Evolutionary conservation across 371 early-diverging fungal genomes (phyloP).

Genomic region (Haplosporangium sp.): DNA sequence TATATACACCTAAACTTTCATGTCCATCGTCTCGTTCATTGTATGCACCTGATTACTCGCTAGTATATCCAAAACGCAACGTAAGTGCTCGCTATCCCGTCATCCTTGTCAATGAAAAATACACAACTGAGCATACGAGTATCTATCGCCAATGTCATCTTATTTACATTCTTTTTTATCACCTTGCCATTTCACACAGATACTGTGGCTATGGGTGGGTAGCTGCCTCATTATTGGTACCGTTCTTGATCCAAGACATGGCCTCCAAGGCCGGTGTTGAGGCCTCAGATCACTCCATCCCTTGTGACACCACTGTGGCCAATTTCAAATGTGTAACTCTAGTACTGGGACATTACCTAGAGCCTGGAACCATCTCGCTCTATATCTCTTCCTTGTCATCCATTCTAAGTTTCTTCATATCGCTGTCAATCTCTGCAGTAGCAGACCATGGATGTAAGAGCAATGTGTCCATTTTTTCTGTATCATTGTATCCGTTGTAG

Average conservation of each 20-base stretch:
- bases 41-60: neutral
- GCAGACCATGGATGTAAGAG: slow-evolving; percentile 53
- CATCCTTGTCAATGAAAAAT: too few relatives aligned
- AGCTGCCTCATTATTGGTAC: slow-evolving; percentile 14
- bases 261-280: slow-evolving; percentile 35
- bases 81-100: slow-evolving; percentile 9
- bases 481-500: neutral
- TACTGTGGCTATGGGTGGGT: slow-evolving; percentile 45
- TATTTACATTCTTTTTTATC: neutral
- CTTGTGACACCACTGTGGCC: slow-evolving; percentile 34
- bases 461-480: neutral
- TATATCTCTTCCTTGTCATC: slow-evolving; percentile 49
- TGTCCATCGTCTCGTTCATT: neutral
- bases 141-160: neutral
- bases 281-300: slow-evolving; percentile 25
- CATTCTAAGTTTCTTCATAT: slow-evolving; percentile 32
- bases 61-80: slow-evolving; percentile 48
- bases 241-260: slow-evolving; percentile 42
- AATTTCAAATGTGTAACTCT: slow-evolving; percentile 32
- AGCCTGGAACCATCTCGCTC: slow-evolving; percentile 45
- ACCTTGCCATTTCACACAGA: neutral
- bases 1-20: neutral
- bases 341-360: slow-evolving; percentile 34
- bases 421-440: slow-evolving; percentile 40
- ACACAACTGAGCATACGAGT: too few relatives aligned